Evolutionary conservation across 805 yeast genomes (phyloP), one percentile per base, ranked within the genome.

Genomic region (Candida michaelii): DNA sequence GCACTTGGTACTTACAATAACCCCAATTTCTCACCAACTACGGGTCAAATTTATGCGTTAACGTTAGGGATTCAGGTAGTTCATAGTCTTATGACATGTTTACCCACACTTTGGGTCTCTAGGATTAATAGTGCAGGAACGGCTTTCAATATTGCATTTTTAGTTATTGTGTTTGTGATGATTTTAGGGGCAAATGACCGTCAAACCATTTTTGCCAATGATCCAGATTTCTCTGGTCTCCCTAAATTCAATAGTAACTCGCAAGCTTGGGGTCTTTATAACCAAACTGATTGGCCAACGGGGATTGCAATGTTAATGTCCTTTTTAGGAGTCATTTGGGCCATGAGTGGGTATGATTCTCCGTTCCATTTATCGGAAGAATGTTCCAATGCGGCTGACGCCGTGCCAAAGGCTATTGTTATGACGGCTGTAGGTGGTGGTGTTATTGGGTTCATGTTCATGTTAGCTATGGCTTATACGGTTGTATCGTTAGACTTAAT

Each of bases 301-400:
- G 86, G 86, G 42, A 66, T 80, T 39, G 73, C 82, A 19, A 66
- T 78, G 53, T 59, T 82, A 43, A 69, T 78, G 71, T 67, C 79
- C 4, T 79, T 79, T 59, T 57, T 78, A 54, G 80, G 83, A n/a
- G 82, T 75, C 27, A 76, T 79, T 44, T 80, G 84, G 84, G 78
- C 83, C 29, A 82, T 83, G 87, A 74, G 83, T 34, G 89, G 88
- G 17, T 84, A 80, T 55, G 89, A 83, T 56, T 79, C 85, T 16
- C 85, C 89, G 0, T 83, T 82, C 66, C 89, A 84, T 54, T 65
- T 83, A 46, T 73, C 85, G n/a, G 90, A 83, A 62, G 89, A 83
- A 54, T 77, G 83, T 50, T 63, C 80, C 39, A 81, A 82, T 55
- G 85, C 87, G 5, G 65, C 76, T 27, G 61, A 67, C 11, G 85